phyloP scores from a whole-genome alignment of 805 yeast genomes.

The Jamesozyma hellenica region DNA sequence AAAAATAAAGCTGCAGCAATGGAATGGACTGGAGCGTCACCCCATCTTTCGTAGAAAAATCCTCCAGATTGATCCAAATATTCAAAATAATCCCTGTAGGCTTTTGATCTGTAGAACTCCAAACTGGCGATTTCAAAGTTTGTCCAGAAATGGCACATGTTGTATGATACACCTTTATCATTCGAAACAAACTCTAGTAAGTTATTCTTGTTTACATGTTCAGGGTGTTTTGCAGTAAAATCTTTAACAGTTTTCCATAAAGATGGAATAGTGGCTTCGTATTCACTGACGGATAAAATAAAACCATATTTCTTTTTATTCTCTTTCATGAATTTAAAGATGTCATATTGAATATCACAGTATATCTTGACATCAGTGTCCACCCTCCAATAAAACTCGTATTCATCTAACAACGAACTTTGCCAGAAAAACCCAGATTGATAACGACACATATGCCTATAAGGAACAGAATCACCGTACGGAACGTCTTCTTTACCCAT shows the following conservation, averaged over 20 bases:
- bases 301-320: slow-evolving; percentile 56
- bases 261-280: slow-evolving; percentile 47
- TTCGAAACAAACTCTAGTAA: slow-evolving; percentile 53
- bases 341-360: slow-evolving; percentile 56
- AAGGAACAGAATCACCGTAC: slow-evolving; percentile 51
- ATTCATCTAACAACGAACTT: slow-evolving; percentile 47
- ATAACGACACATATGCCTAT: slow-evolving; percentile 57
- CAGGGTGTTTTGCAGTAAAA: slow-evolving; percentile 36
- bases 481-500: slow-evolving; percentile 38
- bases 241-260: slow-evolving; percentile 52
- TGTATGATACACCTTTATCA: slow-evolving; percentile 56
- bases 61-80: slow-evolving; percentile 62
- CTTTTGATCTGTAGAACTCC: slow-evolving; percentile 51
- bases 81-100: slow-evolving; percentile 51
- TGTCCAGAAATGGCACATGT: slow-evolving; percentile 76
- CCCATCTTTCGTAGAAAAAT: slow-evolving; percentile 84
- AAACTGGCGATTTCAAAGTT: slow-evolving; percentile 69
- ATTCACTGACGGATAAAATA: slow-evolving; percentile 56
- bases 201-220: slow-evolving; percentile 36
- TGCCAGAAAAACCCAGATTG: slow-evolving; percentile 49
- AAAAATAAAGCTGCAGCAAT: slow-evolving; percentile 58
- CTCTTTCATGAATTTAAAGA: slow-evolving; percentile 48
- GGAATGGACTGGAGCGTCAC: slow-evolving; percentile 88
- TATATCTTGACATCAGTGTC: slow-evolving; percentile 56
- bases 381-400: slow-evolving; percentile 67